These are phyloP conservation scores for Cercospora zeina DNA, from an alignment of 2,329 filamentous ascomycete genomes.

Conservation along the genomic window DNA sequence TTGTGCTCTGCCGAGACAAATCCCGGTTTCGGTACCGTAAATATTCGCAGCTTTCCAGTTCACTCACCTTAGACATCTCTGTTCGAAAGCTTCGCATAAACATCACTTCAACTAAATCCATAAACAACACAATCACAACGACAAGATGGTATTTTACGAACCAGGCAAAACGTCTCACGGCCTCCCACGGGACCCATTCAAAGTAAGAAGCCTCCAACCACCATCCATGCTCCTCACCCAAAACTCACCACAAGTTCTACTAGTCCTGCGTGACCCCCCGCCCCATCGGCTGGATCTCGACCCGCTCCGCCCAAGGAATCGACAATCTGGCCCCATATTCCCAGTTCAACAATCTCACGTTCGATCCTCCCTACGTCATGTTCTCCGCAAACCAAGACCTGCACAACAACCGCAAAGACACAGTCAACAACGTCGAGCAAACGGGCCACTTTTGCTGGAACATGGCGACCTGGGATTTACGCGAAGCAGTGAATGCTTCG, in stretches of 20 bases:
- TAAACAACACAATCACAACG: background rate
- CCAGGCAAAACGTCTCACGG: conserved; percentile 56
- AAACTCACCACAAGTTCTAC: background rate
- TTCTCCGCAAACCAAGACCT: conserved; percentile 61
- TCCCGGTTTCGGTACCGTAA: conserved; percentile 4
- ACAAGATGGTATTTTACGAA: conserved; percentile 52
- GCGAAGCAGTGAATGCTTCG: conserved; percentile 57
- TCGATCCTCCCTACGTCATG: conserved; percentile 64
- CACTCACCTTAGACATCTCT: background rate
- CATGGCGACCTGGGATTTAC: conserved; percentile 55
- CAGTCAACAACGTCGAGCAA: conserved; percentile 56
- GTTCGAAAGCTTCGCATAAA: background rate
- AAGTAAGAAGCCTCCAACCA: conserved; percentile 41
- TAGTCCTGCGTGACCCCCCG: conserved; percentile 60
- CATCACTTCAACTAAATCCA: background rate
- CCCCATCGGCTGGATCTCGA: conserved; percentile 63
- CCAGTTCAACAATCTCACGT: conserved; percentile 65
- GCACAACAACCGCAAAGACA: conserved; percentile 54
- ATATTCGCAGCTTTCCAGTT: background rate
- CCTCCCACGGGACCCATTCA: conserved; percentile 58
- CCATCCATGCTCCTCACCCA: background rate
- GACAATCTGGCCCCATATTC: conserved; percentile 62
- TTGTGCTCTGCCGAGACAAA: background rate
- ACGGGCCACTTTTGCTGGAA: conserved; percentile 47
- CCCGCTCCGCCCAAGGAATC: conserved; percentile 49